phyloP scores from a whole-genome alignment of 768 basidiomycete species.

The Amanita jacksonii region DNA sequence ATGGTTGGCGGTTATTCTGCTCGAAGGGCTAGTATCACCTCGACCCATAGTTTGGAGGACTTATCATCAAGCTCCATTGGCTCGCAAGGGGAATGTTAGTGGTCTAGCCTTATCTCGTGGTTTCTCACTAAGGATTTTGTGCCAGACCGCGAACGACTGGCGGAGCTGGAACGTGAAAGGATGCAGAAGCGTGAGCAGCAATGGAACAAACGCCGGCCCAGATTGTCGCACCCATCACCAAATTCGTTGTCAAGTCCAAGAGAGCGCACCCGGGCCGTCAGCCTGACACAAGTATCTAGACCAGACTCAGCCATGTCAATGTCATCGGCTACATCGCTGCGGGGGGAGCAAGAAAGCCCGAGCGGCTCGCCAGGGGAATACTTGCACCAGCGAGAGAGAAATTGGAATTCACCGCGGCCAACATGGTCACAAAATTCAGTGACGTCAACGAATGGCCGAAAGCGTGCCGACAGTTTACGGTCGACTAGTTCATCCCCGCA shows the following conservation, averaged over 20 bases:
- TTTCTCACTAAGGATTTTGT: not conserved
- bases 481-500: not conserved
- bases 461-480: constrained; percentile 2
- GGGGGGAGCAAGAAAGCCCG: constrained; percentile 23
- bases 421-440: constrained; percentile 30
- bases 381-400: constrained; percentile 44
- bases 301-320: constrained; percentile 10
- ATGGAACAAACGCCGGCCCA: constrained; percentile 41
- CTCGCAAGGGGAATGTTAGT: constrained; percentile 48
- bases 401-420: constrained; percentile 63
- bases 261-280: constrained; percentile 2
- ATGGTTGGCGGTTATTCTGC: constrained; percentile 9
- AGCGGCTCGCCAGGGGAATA: constrained; percentile 22
- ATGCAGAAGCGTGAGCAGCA: constrained; percentile 40
- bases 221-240: constrained; percentile 31
- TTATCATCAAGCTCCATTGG: constrained; percentile 35
- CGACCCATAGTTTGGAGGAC: constrained; percentile 33
- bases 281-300: constrained; percentile 5
- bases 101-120: not conserved
- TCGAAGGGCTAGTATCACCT: constrained; percentile 27
- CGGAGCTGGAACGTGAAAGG: constrained; percentile 33
- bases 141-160: constrained; percentile 35
- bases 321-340: constrained; percentile 10
- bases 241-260: constrained; percentile 20
- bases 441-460: constrained; percentile 8